A percentile compares a stretch with the other conserved stretches of the same genome.
Evolutionary conservation across 2,329 filamentous ascomycete genomes (phyloP).

Genomic region (Aspergillus pseudotamarii): DNA sequence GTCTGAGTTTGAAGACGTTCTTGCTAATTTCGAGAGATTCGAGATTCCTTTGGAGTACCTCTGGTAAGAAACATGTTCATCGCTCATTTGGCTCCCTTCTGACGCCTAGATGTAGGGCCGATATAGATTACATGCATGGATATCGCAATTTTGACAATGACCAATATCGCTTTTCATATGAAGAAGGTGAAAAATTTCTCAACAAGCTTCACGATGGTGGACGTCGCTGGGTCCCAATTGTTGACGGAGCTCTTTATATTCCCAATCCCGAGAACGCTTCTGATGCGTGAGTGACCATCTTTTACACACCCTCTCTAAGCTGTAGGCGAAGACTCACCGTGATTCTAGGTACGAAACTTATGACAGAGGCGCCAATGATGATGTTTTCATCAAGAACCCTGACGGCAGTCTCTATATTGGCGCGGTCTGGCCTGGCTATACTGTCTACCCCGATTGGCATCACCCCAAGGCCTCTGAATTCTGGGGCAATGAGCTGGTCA

Average conservation of each 20-base stretch:
- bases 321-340: background rate
- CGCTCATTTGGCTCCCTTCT: background rate
- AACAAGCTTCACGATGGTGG: constrained; percentile 55
- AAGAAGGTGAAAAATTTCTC: constrained; percentile 56
- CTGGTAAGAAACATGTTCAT: constrained; percentile 33
- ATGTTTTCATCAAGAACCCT: constrained; percentile 56
- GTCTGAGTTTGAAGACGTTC: constrained; percentile 63
- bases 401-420: constrained; percentile 59
- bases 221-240: constrained; percentile 63
- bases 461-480: constrained; percentile 61
- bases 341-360: constrained; percentile 53
- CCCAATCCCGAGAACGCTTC: constrained; percentile 70
- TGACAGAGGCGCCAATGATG: constrained; percentile 51
- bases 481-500: constrained; percentile 59
- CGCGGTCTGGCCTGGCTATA: constrained; percentile 61
- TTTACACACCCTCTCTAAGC: background rate
- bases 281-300: constrained; percentile 59
- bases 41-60: constrained; percentile 60
- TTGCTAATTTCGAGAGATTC: constrained; percentile 57
- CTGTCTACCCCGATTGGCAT: constrained; percentile 64
- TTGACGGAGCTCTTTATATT: constrained; percentile 69
- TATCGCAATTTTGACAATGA: constrained; percentile 64
- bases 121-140: constrained; percentile 62
- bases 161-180: constrained; percentile 53
- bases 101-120: constrained; percentile 24